Evolutionary conservation across 768 basidiomycete species (phyloP), one percentile per base, ranked within the genome.

Genomic region (Lactifluus subvellereus): DNA sequence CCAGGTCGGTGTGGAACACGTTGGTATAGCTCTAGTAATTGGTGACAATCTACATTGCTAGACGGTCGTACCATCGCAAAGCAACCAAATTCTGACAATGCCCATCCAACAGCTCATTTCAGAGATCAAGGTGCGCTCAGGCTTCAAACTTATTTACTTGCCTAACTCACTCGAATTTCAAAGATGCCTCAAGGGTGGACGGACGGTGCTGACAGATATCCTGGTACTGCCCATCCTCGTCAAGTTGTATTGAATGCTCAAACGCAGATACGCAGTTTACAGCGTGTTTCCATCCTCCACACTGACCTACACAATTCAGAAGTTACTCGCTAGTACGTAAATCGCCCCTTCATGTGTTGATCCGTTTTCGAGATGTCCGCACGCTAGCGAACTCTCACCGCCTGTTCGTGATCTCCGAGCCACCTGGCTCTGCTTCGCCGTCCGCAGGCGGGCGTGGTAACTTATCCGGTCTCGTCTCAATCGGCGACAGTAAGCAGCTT

Each of bases 51-150:
- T 33, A 18, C 20, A 9, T 38, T 6, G 33, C 54, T 33, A 91
- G 86, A 78, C 90, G 40, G 87, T 93, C 2, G 88, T 88, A 7
- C 91, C 91, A 1, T 86, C 87, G 2, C 82, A 91, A 71, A 90
- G 84, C 69, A 91, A 91, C 55, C 85, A 87, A 38, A 87, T 93
- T 38, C 74, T 93, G 43, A 80, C 82, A 13, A 84, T 79, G 32
- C 83, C 89, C 9, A 74, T 92, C 43, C 77, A 86, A 42, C 83
- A 88, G 59, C 87, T 92, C 65, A 80, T 92, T 11, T 73, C 86
- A 0, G 74, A 79, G 48, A 86, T 93, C 72, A 93, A 91, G 82
- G 89, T 85, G 59, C 56, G 71, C 42, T 50, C 32, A 6, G 27
- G 40, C 35, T 49, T 49, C 51, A 9, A 3, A 20, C 13, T 20